phyloP scores from a whole-genome alignment of 2,329 filamentous ascomycete genomes.

The Fusarium armeniacum region DNA sequence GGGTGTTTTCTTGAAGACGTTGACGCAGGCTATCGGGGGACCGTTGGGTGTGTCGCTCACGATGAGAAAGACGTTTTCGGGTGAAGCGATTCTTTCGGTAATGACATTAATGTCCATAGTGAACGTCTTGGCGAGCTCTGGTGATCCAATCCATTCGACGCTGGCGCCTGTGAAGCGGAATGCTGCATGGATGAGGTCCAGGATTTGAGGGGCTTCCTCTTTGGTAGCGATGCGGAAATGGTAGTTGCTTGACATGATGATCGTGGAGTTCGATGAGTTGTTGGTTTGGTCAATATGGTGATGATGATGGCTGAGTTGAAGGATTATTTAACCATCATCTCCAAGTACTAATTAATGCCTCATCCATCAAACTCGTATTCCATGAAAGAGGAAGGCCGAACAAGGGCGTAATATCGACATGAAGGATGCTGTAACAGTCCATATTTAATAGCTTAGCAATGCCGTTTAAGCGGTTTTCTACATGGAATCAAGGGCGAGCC shows the following conservation, averaged over 20 bases:
- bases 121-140: conserved; percentile 75
- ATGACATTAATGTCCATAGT: conserved; percentile 76
- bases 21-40: conserved; percentile 49
- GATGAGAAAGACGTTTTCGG: conserved; percentile 52
- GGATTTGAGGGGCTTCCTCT: conserved; percentile 55
- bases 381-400: conserved; percentile 24
- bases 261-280: conserved; percentile 8
- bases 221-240: conserved; percentile 56
- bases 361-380: neutral
- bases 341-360: conserved; percentile 23
- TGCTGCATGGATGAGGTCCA: conserved; percentile 56
- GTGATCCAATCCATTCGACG: conserved; percentile 52
- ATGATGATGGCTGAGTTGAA: neutral
- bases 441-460: neutral
- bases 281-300: neutral
- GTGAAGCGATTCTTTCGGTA: conserved; percentile 63
- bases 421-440: conserved; percentile 8
- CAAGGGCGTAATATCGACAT: conserved; percentile 25
- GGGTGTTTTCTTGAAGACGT: conserved; percentile 47
- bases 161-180: conserved; percentile 58
- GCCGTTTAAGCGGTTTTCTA: conserved; percentile 5
- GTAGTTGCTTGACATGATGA: conserved; percentile 36
- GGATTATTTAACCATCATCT: neutral
- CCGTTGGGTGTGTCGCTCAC: conserved; percentile 37
- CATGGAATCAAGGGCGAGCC: neutral